Evolutionary conservation across 139 green algal genomes (phyloP).

Genomic region (Closterium sp.): DNA sequence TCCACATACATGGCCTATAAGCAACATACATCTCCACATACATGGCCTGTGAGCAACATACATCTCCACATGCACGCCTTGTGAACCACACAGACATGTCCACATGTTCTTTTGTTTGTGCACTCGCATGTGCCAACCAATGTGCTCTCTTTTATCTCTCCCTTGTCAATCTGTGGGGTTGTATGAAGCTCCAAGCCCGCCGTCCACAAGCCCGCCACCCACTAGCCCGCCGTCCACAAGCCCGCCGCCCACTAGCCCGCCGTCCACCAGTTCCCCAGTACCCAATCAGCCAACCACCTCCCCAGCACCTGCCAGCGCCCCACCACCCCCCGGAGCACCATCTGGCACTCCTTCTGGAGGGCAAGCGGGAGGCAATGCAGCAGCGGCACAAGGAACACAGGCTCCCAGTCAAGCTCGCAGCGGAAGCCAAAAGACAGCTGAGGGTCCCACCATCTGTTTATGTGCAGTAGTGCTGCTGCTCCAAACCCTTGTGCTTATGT

Average conservation of each 20-base stretch:
- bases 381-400: background rate
- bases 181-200: background rate
- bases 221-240: background rate
- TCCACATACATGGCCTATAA: no score
- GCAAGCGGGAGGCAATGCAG: background rate
- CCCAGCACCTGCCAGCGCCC: background rate
- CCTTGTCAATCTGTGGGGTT: background rate
- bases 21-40: no score
- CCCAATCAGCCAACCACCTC: no score
- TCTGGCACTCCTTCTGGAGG: background rate
- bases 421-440: no score
- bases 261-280: no score
- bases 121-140: background rate
- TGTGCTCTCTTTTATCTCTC: background rate
- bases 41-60: no score
- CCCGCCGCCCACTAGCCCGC: no score
- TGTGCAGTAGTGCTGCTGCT: no score
- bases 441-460: no score
- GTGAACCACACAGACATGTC: background rate
- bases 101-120: background rate
- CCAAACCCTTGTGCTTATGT: no score
- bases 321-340: background rate
- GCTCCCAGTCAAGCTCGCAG: background rate
- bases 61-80: no score
- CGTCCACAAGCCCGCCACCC: background rate